Evolutionary conservation across 352 stramenopile species (phyloP).

Genomic region (Pythium monospermum): DNA sequence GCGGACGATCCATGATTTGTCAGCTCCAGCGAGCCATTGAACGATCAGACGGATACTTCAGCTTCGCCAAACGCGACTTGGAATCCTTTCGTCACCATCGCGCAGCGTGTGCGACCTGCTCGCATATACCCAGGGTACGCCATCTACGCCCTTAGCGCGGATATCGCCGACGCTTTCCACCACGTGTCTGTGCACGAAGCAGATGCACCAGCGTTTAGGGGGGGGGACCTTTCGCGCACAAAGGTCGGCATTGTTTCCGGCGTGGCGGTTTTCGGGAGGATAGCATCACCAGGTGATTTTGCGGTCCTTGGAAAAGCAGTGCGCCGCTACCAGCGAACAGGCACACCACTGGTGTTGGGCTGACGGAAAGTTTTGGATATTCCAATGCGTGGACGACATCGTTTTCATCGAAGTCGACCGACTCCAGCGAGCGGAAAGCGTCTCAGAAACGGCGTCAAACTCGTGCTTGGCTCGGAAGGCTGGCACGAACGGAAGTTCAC

Average conservation of each 20-base stretch:
- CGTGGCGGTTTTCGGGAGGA: constrained; percentile 8
- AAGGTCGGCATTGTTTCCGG: constrained; percentile 2
- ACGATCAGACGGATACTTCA: constrained; percentile 7
- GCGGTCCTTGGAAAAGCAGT: neutral
- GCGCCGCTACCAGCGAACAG: constrained; percentile 5
- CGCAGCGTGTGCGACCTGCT: neutral
- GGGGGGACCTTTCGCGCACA: constrained; percentile 3
- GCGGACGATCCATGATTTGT: no score
- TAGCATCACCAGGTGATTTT: constrained; percentile 3
- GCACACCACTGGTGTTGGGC: neutral
- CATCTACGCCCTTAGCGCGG: constrained; percentile 2
- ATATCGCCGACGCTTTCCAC: constrained; percentile 11
- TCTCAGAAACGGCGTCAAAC: constrained; percentile 9
- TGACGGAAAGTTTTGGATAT: constrained; percentile 1
- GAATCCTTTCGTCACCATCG: constrained; percentile 2
- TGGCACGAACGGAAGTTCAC: constrained; percentile 8
- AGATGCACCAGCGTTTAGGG: neutral
- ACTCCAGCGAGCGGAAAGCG: constrained; percentile 1
- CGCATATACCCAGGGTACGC: constrained; percentile 6
- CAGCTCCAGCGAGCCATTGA: no score
- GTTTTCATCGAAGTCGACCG: constrained; percentile 9
- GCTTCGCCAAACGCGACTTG: constrained; percentile 7
- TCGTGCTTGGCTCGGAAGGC: constrained; percentile 1
- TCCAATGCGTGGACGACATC: constrained; percentile 8
- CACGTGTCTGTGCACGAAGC: constrained; percentile 1